Evolutionary conservation across 805 yeast species (phyloP).

Genomic region (Metschnikowia koreensis): DNA sequence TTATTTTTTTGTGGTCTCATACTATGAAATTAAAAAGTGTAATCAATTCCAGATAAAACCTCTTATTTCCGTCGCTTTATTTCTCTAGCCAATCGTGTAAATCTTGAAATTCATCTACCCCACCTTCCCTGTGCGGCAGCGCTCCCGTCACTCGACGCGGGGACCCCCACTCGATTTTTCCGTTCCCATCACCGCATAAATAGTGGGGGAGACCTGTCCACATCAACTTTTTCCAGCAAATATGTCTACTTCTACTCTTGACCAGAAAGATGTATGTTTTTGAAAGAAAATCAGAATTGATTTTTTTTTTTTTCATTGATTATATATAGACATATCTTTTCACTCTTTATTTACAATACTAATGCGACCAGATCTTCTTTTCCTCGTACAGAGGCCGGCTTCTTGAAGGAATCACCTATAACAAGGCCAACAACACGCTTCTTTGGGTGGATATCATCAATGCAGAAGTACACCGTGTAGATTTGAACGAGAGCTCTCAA

Average conservation of each 20-base stretch:
- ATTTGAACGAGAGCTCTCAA: slow-evolving; percentile 17
- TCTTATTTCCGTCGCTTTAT: too few relatives aligned
- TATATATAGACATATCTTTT: not conserved
- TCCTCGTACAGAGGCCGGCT: slow-evolving; percentile 45
- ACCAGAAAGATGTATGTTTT: slow-evolving; percentile 12
- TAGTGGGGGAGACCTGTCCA: not conserved
- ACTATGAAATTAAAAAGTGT: not conserved
- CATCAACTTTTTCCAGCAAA: not conserved
- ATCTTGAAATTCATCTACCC: not conserved
- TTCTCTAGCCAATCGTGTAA: not conserved
- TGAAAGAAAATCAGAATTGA: not conserved
- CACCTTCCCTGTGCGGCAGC: slow-evolving; percentile 1
- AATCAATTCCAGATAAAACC: too few relatives aligned
- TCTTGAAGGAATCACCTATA: slow-evolving; percentile 67
- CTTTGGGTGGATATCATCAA: slow-evolving; percentile 48
- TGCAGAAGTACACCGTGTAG: slow-evolving; percentile 41
- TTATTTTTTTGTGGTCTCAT: too few relatives aligned
- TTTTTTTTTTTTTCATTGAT: too few relatives aligned
- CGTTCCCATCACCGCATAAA: not conserved
- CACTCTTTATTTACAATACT: slow-evolving; percentile 2
- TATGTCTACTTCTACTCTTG: not conserved
- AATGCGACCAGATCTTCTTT: slow-evolving; percentile 16
- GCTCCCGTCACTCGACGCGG: not conserved
- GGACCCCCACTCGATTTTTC: not conserved
- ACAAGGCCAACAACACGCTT: slow-evolving; percentile 51